Evolutionary conservation across 1,284 basidiomycete species (phyloP), one percentile per base, ranked within the genome.

Genomic region (Thelephora terrestris): DNA sequence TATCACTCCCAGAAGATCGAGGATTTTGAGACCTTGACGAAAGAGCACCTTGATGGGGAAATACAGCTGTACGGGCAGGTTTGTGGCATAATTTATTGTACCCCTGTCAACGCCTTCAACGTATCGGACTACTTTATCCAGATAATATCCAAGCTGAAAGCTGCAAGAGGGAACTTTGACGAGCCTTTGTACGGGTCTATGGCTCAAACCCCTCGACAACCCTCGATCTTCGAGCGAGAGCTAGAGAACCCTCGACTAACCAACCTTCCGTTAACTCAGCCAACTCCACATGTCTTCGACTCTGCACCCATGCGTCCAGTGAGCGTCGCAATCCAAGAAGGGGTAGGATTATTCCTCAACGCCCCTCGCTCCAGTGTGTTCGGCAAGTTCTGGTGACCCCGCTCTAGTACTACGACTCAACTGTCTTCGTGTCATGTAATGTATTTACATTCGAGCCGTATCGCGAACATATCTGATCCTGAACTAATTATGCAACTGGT

Each of bases 251-350:
- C 77, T 3, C 65, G 74, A n/a, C 58, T 79, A 12, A 64, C 60
- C 7, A 60, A 74, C 1, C 63, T 69, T 20, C 75, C 79, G 2
- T 65, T 88, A 18, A 68, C 72, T 4, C 82, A 86, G 57, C 85
- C 85, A 2, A 81, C 77, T 50, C 81, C 85, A 14, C 85, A 89
- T 61, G 79, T 85, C 0, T 85, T 76, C 53, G 85, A 88, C 60
- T 78, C 78, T 9, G 73, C 80, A 14, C 79, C 82, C 6, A 83
- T 86, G 78, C 67, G 82, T 18, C 82, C 84, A 2, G 84, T 87
- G 21, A 85, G 79, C 58, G 76, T 77, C 35, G 85, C 81, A 16
- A 78, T 87, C 23, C 79, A 82, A 55, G 79, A 79, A 52, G 80
- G 82, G 5, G 73, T 85, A 27, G 78, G 79, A 5, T 69, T 83